Evolutionary conservation across 805 yeast genomes (phyloP), one percentile per base, ranked within the genome.

Genomic region (Saturnispora gosingensis): DNA sequence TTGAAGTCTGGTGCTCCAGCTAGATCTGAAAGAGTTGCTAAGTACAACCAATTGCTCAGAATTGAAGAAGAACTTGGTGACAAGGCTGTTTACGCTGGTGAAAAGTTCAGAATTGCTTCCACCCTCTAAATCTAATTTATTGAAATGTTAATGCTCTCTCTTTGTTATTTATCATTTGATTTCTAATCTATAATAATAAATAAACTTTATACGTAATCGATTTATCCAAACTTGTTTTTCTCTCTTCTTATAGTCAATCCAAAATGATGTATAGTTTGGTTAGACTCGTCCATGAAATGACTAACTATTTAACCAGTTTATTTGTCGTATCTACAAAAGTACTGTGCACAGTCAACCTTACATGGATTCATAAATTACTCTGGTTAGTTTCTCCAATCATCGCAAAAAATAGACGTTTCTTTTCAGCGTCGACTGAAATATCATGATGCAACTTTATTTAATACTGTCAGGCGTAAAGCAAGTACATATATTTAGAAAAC

Each of bases 1-100:
- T 87, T 91, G 77, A 91, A 91, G 90, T 88, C 97, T 64, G 99
- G 99, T 84, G 98, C 99, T 72, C 98, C 98, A 71, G 96, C 97
- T 65, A 90, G 99, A 81, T 88, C 97, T 63, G 99, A 91, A 82
- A 91, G 99, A 85, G 85, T 93, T 75, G 98, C 98, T 73, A 91
- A 91, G 81, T 83, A 85, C 74, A 91, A 91, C 90, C 97, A 91
- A 82, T 83, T 91, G 74, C 82, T 91, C 74, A 88, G 98, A 80
- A 91, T 91, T 68, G 98, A 93, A 82, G 96, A 91, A 80, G 95
- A 87, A 79, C 85, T 91, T 70, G 98, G 97, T 71, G 90, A 81
- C 85, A 88, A 89, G 82, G 97, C 97, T 61, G 68, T 90, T 72
- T 91, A 81, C 79, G 97, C 98, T 60, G 97, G 98, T 73, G 79